Evolutionary conservation across 2,329 filamentous ascomycete species (phyloP), one percentile per base, ranked within the genome.

Genomic region (Fusarium sterilihyphosum): DNA sequence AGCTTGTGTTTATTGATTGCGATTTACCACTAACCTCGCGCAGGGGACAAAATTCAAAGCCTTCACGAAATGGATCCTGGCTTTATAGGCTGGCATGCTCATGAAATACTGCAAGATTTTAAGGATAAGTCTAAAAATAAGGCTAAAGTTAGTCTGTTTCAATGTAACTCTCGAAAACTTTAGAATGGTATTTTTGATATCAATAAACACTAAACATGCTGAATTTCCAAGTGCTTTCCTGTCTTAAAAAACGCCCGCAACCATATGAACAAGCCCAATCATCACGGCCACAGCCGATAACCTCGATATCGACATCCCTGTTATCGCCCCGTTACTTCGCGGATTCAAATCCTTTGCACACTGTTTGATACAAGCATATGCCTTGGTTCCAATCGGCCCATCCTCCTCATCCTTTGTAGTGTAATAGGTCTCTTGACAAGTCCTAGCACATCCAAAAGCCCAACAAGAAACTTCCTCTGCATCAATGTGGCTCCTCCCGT

Each of bases 301-400:
- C 20, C 40, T 73, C 13, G 24, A 26, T 22, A 54, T n/a, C 4
- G 44, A n/a, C 3, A 46, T 50, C 22, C 6, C 11, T 13, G 22
- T 56, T 26, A 38, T 12, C 35, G 60, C 58, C 7, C 50, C 67
- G 26, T 31, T 38, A 8, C 37, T 31, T 41, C 22, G 22, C 22
- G 75, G 75, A 14, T 77, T 71, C 6, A 77, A 14, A 33, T 73
- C 70, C 54, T 61, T 73, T 3, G 62, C 57, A 49, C 70, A 79
- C 14, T 76, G 70, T 18, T 59, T 44, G 11, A 68, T 58, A n/a
- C 77, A 78, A 31, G 54, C 63, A 31, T 69, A 33, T 22, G 73
- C 58, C 49, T 74, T 53, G 14, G 40, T 37, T 17, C 67, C 60
- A 24, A 56, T 59, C 26, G 35, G 69, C 9, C 60, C 75, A 61